Conservation (phyloP, 73 alveolate species). For the Urostyla sp. region DNA sequence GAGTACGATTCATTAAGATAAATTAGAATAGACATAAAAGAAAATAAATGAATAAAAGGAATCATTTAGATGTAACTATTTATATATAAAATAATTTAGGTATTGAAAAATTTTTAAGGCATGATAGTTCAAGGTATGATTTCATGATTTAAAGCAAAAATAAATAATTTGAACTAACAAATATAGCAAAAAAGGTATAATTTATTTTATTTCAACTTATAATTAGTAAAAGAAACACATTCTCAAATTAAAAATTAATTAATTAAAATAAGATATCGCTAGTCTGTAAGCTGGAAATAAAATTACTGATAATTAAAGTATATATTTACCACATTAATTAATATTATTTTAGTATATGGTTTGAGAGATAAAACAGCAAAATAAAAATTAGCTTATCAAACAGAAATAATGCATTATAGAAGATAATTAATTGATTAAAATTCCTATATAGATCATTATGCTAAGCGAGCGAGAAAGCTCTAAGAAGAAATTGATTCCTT, state of each 20-base stretch:
- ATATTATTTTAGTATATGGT: background rate
- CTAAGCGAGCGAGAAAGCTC: too few species aligned
- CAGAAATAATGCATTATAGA: background rate
- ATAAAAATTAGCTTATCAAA: background rate
- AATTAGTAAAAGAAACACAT: background rate
- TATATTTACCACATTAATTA: background rate
- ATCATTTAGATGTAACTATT: background rate
- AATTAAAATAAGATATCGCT: background rate
- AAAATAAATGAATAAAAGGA: background rate
- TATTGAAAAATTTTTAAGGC: conserved; percentile 7
- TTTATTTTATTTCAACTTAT: background rate
- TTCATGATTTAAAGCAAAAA: background rate
- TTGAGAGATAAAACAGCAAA: conserved; percentile 7
- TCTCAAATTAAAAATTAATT: background rate
- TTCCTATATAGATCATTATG: background rate
- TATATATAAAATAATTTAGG: background rate
- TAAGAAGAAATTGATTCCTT: too few species aligned
- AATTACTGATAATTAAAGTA: background rate
- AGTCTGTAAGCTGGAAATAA: background rate
- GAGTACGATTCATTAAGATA: background rate
- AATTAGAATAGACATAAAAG: too few species aligned
- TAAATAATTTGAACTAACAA: background rate
- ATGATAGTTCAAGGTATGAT: background rate
- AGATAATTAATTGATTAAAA: background rate
- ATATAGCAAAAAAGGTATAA: background rate